A percentile compares a stretch with the other conserved stretches of the same genome.
phyloP scores from a whole-genome alignment of 495 filamentous ascomycete species.

The Penicillium nucicola region DNA sequence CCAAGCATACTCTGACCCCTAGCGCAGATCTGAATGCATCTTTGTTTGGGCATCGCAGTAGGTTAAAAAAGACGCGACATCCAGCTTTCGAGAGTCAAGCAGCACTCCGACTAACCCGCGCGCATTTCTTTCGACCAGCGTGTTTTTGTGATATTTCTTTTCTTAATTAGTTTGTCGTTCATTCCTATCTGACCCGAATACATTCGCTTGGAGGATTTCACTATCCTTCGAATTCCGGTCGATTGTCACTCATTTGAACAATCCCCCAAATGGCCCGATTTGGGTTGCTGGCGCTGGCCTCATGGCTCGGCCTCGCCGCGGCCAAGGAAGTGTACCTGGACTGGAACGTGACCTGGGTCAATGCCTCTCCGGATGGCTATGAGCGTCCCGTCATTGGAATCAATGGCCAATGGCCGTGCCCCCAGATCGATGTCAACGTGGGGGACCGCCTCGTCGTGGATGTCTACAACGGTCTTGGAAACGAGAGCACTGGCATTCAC shows the following conservation, averaged over 20 bases:
- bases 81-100: not conserved
- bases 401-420: slow-evolving; percentile 78
- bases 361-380: slow-evolving; percentile 74
- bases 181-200: slow-evolving; percentile 4
- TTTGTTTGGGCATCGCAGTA: not conserved
- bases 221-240: slow-evolving; percentile 14
- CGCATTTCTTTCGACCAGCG: slow-evolving; percentile 15
- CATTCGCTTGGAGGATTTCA: slow-evolving; percentile 16
- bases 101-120: slow-evolving; percentile 12
- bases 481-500: slow-evolving; percentile 68
- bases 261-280: slow-evolving; percentile 16
- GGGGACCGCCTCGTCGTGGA: slow-evolving; percentile 75
- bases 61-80: slow-evolving; percentile 9
- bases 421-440: slow-evolving; percentile 61
- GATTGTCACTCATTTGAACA: slow-evolving; percentile 18
- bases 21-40: slow-evolving; percentile 11
- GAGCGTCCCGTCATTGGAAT: slow-evolving; percentile 74
- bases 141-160: slow-evolving; percentile 9
- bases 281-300: slow-evolving; percentile 20
- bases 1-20: slow-evolving; percentile 19
- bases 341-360: slow-evolving; percentile 80
- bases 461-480: slow-evolving; percentile 69
- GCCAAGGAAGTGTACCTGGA: slow-evolving; percentile 43
- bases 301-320: slow-evolving; percentile 17
- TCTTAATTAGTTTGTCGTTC: not conserved